Conservation (phyloP, 2,329 filamentous ascomycete species). For the Colletotrichum endophyticum region DNA sequence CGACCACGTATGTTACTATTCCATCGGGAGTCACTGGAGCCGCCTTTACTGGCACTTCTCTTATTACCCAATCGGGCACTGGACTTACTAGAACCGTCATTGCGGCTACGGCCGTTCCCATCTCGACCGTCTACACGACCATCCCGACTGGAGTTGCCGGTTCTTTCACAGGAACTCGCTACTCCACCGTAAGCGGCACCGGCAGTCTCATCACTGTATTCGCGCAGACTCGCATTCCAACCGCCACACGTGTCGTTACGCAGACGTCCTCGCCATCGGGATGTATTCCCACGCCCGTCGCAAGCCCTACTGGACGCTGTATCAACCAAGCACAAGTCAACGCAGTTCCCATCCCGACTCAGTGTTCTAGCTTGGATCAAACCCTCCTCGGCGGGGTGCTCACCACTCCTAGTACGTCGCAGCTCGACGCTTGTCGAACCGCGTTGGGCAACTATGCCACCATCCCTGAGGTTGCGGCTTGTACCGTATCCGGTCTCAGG, state of each 20-base stretch:
- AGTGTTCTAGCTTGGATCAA: not conserved
- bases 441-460: not conserved
- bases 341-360: not conserved
- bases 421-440: accelerated
- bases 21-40: not conserved
- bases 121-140: not conserved
- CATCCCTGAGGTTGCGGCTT: not conserved
- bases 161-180: not conserved
- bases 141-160: not conserved
- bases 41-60: not conserved
- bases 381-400: too few species aligned
- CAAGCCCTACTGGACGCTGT: not conserved
- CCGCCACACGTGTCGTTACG: not conserved
- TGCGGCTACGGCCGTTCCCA: not conserved
- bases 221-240: not conserved
- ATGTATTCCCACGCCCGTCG: not conserved
- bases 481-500: accelerated
- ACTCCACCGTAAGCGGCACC: not conserved
- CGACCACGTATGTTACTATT: not conserved
- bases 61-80: not conserved
- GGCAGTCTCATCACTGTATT: not conserved
- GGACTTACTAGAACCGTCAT: not conserved
- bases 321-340: not conserved
- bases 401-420: not conserved
- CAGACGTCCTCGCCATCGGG: not conserved